Conservation (phyloP, 495 filamentous ascomycete species). For the Neurospora sp. region DNA sequence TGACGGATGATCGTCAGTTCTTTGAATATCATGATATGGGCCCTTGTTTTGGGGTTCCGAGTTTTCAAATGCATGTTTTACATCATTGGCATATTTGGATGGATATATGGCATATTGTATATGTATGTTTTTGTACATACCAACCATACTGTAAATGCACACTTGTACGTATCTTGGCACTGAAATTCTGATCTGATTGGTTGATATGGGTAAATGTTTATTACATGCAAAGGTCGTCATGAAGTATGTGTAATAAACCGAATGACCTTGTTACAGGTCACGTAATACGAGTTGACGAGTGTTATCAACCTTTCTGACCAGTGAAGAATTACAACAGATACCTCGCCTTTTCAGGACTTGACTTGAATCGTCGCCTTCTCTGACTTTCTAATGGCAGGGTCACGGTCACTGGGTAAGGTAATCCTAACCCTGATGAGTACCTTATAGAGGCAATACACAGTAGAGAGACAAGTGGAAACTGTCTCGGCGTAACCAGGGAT, state of each 20-base stretch:
- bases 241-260: background rate
- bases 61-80: background rate
- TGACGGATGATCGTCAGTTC: background rate
- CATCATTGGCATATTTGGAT: background rate
- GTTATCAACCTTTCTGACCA: background rate
- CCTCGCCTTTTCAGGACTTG: background rate
- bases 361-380: too few species aligned
- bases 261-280: background rate
- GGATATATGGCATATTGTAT: background rate
- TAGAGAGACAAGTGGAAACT: too few species aligned
- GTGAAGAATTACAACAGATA: background rate
- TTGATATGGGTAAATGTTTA: background rate
- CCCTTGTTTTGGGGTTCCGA: background rate
- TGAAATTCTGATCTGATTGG: background rate
- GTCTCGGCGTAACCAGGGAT: too few species aligned
- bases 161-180: background rate
- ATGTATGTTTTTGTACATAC: background rate
- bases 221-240: background rate
- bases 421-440: too few species aligned
- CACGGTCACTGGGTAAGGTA: too few species aligned
- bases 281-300: background rate
- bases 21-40: background rate
- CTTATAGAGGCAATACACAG: too few species aligned
- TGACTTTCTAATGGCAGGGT: too few species aligned
- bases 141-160: background rate